These are phyloP conservation scores for Phanerochaete carnosa DNA, from an alignment of 768 basidiomycete genomes.

Conservation along the genomic window DNA sequence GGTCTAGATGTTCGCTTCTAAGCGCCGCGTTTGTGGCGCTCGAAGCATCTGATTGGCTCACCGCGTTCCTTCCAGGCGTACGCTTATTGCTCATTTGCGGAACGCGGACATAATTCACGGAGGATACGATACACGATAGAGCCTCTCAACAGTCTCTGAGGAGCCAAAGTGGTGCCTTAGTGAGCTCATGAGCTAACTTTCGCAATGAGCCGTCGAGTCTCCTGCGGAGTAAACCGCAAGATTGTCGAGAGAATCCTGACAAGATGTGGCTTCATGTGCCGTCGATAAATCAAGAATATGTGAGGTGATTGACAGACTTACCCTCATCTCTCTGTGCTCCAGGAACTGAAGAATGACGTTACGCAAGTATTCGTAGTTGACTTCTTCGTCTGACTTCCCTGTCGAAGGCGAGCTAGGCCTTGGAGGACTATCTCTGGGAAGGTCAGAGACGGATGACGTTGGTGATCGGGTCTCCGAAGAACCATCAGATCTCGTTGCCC, in stretches of 20 bases:
- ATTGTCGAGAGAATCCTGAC: conserved; percentile 91
- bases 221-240: conserved; percentile 91
- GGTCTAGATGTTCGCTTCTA: too few relatives aligned
- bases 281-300: conserved; percentile 7
- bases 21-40: too few relatives aligned
- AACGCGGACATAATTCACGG: too few relatives aligned
- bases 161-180: too few relatives aligned
- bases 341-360: conserved; percentile 97
- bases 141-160: too few relatives aligned
- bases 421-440: conserved; percentile 30
- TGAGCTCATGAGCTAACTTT: conserved; percentile 52
- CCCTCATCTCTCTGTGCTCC: conserved; percentile 98
- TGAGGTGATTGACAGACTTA: conserved; percentile 36
- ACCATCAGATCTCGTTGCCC: conserved; percentile 39
- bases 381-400: conserved; percentile 73
- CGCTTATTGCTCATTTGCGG: too few relatives aligned
- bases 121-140: too few relatives aligned
- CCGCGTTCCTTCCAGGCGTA: too few relatives aligned
- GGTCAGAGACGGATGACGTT: conserved; percentile 39
- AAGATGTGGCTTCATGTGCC: conserved; percentile 68
- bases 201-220: conserved; percentile 83
- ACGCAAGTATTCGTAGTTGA: conserved; percentile 93
- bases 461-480: conserved; percentile 32
- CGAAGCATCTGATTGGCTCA: too few relatives aligned
- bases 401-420: conserved; percentile 29